These are phyloP conservation scores for Ceratopteris richardii DNA, from an alignment of 75 land plant genomes.

Conservation along the genomic window DNA sequence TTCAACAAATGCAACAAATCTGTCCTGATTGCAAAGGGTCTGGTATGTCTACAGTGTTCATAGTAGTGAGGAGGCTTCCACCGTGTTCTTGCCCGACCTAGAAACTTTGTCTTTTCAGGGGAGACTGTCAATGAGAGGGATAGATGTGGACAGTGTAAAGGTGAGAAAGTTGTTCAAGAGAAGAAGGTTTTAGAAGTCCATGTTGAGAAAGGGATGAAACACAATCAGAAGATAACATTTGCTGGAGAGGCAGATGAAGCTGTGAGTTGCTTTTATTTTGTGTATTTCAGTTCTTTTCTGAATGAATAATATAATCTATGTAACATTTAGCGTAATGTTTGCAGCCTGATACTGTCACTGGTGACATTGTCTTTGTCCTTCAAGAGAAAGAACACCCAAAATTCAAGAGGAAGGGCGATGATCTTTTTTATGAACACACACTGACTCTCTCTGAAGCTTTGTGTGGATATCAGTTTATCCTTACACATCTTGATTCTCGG, in stretches of 20 bases:
- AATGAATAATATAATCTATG: background rate
- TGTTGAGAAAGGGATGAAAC: slow-evolving; percentile 77
- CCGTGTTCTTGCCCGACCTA: too few relatives aligned
- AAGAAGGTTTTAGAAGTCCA: slow-evolving; percentile 75
- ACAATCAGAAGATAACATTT: slow-evolving; percentile 59
- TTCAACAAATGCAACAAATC: slow-evolving; percentile 83
- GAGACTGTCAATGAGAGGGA: slow-evolving; percentile 64
- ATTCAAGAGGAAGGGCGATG: slow-evolving; percentile 64
- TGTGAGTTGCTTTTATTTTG: too few relatives aligned
- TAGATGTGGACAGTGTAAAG: slow-evolving; percentile 59
- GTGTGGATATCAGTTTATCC: slow-evolving; percentile 69
- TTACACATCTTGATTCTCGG: slow-evolving; percentile 63
- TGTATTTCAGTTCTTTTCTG: background rate
- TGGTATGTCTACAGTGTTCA: too few relatives aligned
- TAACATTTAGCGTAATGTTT: background rate
- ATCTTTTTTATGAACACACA: slow-evolving; percentile 54
- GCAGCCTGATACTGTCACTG: slow-evolving; percentile 51
- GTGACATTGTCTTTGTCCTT: slow-evolving; percentile 52
- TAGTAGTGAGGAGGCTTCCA: too few relatives aligned
- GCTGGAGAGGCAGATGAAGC: slow-evolving; percentile 84
- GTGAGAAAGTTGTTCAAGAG: slow-evolving; percentile 59
- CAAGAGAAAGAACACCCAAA: slow-evolving; percentile 62
- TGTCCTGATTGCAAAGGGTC: slow-evolving; percentile 70
- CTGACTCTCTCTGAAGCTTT: slow-evolving; percentile 54
- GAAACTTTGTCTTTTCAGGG: slow-evolving; percentile 33